phyloP scores from a whole-genome alignment of 2,329 filamentous ascomycete genomes.

The Venturiaceae sp. region DNA sequence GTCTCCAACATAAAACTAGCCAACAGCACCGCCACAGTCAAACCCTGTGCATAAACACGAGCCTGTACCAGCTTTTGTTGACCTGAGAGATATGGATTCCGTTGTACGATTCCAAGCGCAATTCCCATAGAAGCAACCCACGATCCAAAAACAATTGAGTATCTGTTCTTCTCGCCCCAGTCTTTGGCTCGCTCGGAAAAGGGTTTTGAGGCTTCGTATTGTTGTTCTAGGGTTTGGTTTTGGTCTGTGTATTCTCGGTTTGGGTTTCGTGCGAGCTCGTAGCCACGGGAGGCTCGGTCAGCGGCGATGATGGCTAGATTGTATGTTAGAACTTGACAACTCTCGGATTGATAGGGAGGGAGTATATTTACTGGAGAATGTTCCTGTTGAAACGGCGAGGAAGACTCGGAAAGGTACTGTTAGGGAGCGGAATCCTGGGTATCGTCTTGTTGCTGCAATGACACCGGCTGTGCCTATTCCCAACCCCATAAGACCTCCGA shows the following conservation, averaged over 20 bases:
- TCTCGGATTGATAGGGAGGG: neutral
- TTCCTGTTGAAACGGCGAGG: conserved; percentile 71
- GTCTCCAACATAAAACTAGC: conserved; percentile 76
- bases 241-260: conserved; percentile 52
- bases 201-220: conserved; percentile 47
- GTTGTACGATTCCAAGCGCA: conserved; percentile 65
- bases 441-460: conserved; percentile 57
- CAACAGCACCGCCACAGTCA: conserved; percentile 77
- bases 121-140: conserved; percentile 76
- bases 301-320: conserved; percentile 63
- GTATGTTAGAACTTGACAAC: neutral
- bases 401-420: conserved; percentile 88
- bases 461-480: conserved; percentile 59
- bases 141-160: conserved; percentile 71
- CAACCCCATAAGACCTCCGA: conserved; percentile 63
- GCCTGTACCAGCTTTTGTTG: conserved; percentile 89
- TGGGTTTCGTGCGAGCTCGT: conserved; percentile 61
- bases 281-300: conserved; percentile 62
- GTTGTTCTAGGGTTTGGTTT: conserved; percentile 43
- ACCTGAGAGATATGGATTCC: conserved; percentile 64
- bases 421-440: conserved; percentile 66
- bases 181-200: conserved; percentile 52
- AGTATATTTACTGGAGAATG: conserved; percentile 55
- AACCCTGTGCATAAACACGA: conserved; percentile 84
- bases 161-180: conserved; percentile 73